Percentiles rank a stretch among this genome's conserved stretches.
Evolutionary conservation across 371 early-diverging fungal genomes (phyloP).

Genomic region (Parasitella parasitica): DNA sequence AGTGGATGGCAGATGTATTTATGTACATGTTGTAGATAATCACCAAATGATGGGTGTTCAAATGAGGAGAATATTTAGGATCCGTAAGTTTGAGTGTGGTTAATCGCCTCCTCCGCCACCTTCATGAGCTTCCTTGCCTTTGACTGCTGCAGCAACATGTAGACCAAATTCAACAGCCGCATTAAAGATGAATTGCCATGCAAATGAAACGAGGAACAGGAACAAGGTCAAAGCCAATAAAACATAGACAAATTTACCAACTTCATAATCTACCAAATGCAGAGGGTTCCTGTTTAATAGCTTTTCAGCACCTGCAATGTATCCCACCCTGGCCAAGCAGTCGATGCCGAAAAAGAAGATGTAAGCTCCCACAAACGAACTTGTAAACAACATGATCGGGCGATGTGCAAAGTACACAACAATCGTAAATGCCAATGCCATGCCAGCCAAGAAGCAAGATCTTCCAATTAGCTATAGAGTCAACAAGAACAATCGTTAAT

Average conservation of each 20-base stretch:
- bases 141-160: slow-evolving; percentile 15
- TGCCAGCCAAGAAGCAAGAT: slow-evolving; percentile 18
- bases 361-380: slow-evolving; percentile 38
- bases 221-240: slow-evolving; percentile 22
- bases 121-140: slow-evolving; percentile 19
- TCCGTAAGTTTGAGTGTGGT: background rate
- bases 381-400: slow-evolving; percentile 19
- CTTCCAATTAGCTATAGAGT: slow-evolving; percentile 15
- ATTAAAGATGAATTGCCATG: slow-evolving; percentile 22
- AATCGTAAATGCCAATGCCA: slow-evolving; percentile 10
- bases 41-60: background rate
- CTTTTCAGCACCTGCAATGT: slow-evolving; percentile 18
- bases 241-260: slow-evolving; percentile 12
- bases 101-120: background rate
- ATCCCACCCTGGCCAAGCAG: slow-evolving; percentile 19
- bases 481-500: background rate
- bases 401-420: slow-evolving; percentile 5
- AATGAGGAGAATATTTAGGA: too few relatives aligned
- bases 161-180: slow-evolving; percentile 12
- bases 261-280: slow-evolving; percentile 2
- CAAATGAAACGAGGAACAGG: slow-evolving; percentile 16
- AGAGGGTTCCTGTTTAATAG: slow-evolving; percentile 14
- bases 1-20: background rate
- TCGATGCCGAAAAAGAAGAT: slow-evolving; percentile 35
- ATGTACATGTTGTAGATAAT: background rate